Percentiles rank a stretch among this genome's conserved stretches.
phyloP scores from a whole-genome alignment of 257 asterid species.

The Catharanthus roseus region DNA sequence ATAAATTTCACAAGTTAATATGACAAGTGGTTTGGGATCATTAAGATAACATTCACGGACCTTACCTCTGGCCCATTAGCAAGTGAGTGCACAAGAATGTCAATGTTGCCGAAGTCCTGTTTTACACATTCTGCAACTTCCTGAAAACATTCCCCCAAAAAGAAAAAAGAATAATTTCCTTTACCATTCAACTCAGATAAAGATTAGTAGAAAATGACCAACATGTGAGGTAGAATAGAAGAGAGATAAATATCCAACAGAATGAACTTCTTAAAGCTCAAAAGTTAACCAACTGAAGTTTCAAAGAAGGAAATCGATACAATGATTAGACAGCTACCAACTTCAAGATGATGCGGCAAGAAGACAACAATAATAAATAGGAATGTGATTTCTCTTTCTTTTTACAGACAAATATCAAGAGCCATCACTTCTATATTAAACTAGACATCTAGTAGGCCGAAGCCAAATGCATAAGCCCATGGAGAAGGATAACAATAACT shows the following conservation, averaged over 20 bases:
- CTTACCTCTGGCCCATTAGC: conserved; percentile 91
- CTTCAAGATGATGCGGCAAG: background rate
- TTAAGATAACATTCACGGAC: conserved; percentile 11
- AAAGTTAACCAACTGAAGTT: background rate
- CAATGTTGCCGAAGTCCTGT: conserved; percentile 78
- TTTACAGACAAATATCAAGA: background rate
- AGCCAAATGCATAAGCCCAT: background rate
- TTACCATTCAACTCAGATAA: background rate
- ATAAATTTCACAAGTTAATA: conserved; percentile 15
- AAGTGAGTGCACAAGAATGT: conserved; percentile 84
- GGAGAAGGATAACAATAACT: background rate
- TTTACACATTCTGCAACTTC: conserved; percentile 83
- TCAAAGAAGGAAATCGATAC: background rate
- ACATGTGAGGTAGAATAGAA: background rate
- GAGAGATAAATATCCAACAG: background rate
- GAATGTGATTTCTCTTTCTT: background rate
- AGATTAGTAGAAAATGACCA: background rate
- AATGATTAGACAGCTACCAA: background rate
- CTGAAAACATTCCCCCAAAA: conserved; percentile 30
- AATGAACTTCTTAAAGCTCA: background rate
- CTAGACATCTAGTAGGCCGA: background rate
- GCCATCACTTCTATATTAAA: background rate
- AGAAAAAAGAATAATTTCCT: conserved; percentile 9
- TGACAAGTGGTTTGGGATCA: background rate
- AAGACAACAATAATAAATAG: background rate